Evolutionary conservation across 306 rosid genomes (phyloP).

Genomic region (Trifolium repens): DNA sequence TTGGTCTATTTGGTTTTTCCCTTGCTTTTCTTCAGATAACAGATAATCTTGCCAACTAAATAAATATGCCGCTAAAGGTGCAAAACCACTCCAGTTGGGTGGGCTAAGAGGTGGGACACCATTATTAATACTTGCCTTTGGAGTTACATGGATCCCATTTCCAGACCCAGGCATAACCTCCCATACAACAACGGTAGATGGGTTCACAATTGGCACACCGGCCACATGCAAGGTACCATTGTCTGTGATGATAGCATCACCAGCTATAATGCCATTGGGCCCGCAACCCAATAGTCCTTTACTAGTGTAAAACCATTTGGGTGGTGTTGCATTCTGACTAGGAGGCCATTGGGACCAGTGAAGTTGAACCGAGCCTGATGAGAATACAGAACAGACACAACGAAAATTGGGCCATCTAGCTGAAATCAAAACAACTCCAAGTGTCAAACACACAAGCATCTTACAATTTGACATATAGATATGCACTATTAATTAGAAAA

Average conservation of each 20-base stretch:
- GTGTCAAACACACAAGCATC: conserved; percentile 45
- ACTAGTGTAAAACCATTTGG: conserved; percentile 93
- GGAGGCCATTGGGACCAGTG: conserved; percentile 99
- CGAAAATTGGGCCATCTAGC: conserved; percentile 98
- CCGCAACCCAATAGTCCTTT: conserved; percentile 94
- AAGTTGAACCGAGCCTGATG: conserved; percentile 94
- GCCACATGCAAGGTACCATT: conserved; percentile 97
- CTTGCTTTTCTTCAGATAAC: conserved; percentile 73
- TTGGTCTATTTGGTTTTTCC: conserved; percentile 69
- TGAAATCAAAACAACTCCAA: conserved; percentile 57
- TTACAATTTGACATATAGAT: conserved; percentile 5
- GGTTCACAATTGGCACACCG: conserved; percentile 91
- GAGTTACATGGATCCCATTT: conserved; percentile 82
- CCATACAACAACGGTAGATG: conserved; percentile 97
- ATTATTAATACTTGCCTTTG: conserved; percentile 66
- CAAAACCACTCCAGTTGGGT: conserved; percentile 87
- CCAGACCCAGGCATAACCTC: conserved; percentile 98
- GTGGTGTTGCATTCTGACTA: conserved; percentile 61
- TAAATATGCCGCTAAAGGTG: conserved; percentile 89
- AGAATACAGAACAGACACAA: conserved; percentile 88
- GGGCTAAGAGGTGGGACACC: conserved; percentile 74
- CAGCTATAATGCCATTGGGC: conserved; percentile 95
- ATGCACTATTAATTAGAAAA: background rate
- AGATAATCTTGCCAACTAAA: conserved; percentile 94
- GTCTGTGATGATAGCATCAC: conserved; percentile 95